Evolutionary conservation across 345 rosid species (phyloP).

Genomic region (Sisymbrium altissimum): DNA sequence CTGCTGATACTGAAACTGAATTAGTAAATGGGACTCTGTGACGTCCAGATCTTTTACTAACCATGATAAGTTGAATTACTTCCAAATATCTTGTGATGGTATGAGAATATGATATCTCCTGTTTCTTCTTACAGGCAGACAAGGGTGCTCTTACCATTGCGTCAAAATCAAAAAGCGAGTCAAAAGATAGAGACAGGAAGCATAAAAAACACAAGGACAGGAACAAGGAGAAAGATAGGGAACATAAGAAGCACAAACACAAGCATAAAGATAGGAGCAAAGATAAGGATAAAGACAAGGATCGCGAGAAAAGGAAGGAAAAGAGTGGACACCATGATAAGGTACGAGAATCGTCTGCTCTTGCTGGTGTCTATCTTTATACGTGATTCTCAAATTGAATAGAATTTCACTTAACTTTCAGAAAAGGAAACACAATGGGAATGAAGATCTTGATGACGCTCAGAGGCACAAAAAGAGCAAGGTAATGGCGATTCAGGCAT

Average conservation of each 20-base stretch:
- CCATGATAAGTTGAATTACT: background rate
- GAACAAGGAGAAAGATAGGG: conserved; percentile 80
- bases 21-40: background rate
- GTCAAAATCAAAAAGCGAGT: conserved; percentile 62
- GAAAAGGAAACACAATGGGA: conserved; percentile 90
- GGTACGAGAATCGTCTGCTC: conserved; percentile 44
- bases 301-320: conserved; percentile 79
- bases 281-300: conserved; percentile 68
- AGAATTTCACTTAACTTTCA: conserved; percentile 35
- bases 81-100: conserved; percentile 2
- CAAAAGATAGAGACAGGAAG: conserved; percentile 79
- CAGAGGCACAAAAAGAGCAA: conserved; percentile 85
- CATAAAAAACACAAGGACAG: conserved; percentile 81
- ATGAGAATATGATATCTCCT: background rate
- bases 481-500: conserved; percentile 39
- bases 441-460: conserved; percentile 62
- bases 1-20: background rate
- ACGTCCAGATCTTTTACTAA: background rate
- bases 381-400: background rate
- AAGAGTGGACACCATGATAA: conserved; percentile 67
- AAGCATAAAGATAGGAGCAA: conserved; percentile 78
- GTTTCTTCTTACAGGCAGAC: conserved; percentile 46
- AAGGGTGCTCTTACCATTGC: conserved; percentile 74
- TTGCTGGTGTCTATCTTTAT: conserved; percentile 12
- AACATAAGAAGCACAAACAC: conserved; percentile 86